These are phyloP conservation scores for Debaryomyces maramus DNA, from an alignment of 805 yeast genomes.

Conservation along the genomic window DNA sequence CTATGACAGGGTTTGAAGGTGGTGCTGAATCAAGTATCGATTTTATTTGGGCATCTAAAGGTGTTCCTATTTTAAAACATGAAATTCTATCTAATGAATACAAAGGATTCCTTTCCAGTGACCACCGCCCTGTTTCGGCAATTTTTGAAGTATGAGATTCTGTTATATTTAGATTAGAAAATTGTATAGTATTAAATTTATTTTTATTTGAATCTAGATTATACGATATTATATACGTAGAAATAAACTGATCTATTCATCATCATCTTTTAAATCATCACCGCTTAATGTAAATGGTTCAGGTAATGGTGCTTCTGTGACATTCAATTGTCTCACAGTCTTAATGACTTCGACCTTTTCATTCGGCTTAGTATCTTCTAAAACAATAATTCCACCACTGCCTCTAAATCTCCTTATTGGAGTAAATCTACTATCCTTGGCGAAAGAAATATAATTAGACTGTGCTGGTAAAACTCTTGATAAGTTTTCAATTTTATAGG, in stretches of 20 bases:
- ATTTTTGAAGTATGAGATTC: conserved; percentile 6
- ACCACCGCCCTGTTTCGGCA: conserved; percentile 37
- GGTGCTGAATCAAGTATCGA: conserved; percentile 36
- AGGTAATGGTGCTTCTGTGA: conserved; percentile 73
- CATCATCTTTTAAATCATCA: conserved; percentile 48
- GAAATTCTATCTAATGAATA: conserved; percentile 28
- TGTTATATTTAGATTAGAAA: neutral
- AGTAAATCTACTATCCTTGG: conserved; percentile 69
- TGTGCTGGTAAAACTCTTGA: conserved; percentile 90
- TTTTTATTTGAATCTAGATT: neutral
- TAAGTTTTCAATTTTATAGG: conserved; percentile 74
- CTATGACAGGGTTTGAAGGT: conserved; percentile 42
- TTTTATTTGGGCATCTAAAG: conserved; percentile 39
- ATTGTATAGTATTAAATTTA: neutral
- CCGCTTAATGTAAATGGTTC: conserved; percentile 66
- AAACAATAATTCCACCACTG: conserved; percentile 68
- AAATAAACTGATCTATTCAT: conserved; percentile 10
- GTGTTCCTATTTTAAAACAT: conserved; percentile 12
- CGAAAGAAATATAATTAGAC: conserved; percentile 76
- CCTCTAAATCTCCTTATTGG: conserved; percentile 81
- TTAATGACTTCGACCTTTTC: conserved; percentile 67
- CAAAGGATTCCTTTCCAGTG: conserved; percentile 32
- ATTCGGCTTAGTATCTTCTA: conserved; percentile 61
- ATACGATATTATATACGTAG: neutral
- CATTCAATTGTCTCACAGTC: conserved; percentile 78